phyloP scores from a whole-genome alignment of 306 rosid genomes.

The Begonia loranthoides region DNA sequence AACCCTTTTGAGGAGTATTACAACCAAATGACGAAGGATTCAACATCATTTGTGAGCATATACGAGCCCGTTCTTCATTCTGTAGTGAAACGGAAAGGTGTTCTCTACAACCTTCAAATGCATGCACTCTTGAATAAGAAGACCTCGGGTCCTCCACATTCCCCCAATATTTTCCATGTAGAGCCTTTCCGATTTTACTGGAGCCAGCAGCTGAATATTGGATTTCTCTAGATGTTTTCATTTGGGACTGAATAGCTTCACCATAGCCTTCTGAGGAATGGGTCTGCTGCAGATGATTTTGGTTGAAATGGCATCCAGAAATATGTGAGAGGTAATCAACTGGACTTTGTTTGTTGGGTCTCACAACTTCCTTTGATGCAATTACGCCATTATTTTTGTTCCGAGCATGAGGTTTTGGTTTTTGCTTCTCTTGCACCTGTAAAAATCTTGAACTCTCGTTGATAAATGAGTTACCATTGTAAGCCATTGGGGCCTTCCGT shows the following conservation, averaged over 20 bases:
- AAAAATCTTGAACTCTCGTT: slow-evolving; percentile 26
- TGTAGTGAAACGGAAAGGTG: slow-evolving; percentile 38
- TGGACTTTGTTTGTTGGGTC: slow-evolving; percentile 34
- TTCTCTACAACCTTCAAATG: slow-evolving; percentile 39
- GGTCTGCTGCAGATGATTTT: slow-evolving; percentile 32
- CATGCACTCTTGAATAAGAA: slow-evolving; percentile 29
- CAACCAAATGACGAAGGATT: slow-evolving; percentile 28
- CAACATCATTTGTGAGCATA: slow-evolving; percentile 46
- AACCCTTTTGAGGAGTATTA: slow-evolving; percentile 36
- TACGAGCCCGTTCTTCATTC: slow-evolving; percentile 44
- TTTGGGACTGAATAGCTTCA: slow-evolving; percentile 44
- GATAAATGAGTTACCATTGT: slow-evolving; percentile 19
- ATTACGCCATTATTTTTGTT: slow-evolving; percentile 24
- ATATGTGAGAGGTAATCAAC: slow-evolving; percentile 34
- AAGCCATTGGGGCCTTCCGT: slow-evolving; percentile 28
- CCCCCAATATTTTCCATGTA: slow-evolving; percentile 37
- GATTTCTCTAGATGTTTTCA: slow-evolving; percentile 37
- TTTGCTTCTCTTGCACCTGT: slow-evolving; percentile 26
- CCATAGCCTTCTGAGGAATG: slow-evolving; percentile 22
- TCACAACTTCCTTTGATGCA: slow-evolving; percentile 29
- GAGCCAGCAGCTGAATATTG: slow-evolving; percentile 40
- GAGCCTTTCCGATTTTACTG: slow-evolving; percentile 36
- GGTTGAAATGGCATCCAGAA: slow-evolving; percentile 20
- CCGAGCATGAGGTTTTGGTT: slow-evolving; percentile 32
- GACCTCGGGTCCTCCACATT: slow-evolving; percentile 32